Evolutionary conservation across 179 eudicot species (phyloP), one percentile per base, ranked within the genome.

Genomic region (Gypsophila paniculata): DNA sequence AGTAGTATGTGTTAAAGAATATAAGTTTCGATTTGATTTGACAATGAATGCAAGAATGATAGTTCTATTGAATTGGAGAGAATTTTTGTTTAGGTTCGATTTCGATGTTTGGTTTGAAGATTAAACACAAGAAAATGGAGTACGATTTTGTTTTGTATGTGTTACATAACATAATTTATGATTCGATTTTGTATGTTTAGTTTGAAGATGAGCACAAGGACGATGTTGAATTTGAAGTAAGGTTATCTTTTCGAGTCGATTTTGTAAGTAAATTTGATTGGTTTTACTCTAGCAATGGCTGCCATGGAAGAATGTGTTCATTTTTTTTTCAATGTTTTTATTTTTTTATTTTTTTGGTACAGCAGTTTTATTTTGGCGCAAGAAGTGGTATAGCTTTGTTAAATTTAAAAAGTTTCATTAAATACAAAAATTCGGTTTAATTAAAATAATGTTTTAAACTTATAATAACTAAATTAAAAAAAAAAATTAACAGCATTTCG

Each of bases 351-450:
- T 61, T 61, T 61, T 34, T 44, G 7, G 23, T 49, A 6, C 55
- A 48, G 71, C n/a, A n/a, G n/a, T n/a, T 67, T 0, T 34, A 42
- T 69, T 69, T 69, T 69, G 72, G 72, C 61, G 72, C 61, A 69
- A 69, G 72, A 69, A 69, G 72, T 32, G 2, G 17, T 68, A 6
- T 32, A 26, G 9, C 17, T 25, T 25, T 29, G 58, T 69, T 53
- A 54, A 34, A 9, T 69, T 69, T 54, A 53, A 52, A 34, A 22
- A 11, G 21, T 32, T 52, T 17, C 8, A 26, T 26, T 68, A 25
- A 49, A 18, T 26, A 7, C n/a, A 9, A 36, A 5, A 42, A n/a
- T 44, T 42, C 32, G 34, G 68, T 36, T 5, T 65, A 34, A 36
- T 17, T 8, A 38, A 65, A 42, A 17, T 42, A 0, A 22, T 3